A percentile compares a stretch with the other conserved stretches of the same genome.
phyloP scores from a whole-genome alignment of 2,329 filamentous ascomycete species.

The Dothideomycetes sp. region DNA sequence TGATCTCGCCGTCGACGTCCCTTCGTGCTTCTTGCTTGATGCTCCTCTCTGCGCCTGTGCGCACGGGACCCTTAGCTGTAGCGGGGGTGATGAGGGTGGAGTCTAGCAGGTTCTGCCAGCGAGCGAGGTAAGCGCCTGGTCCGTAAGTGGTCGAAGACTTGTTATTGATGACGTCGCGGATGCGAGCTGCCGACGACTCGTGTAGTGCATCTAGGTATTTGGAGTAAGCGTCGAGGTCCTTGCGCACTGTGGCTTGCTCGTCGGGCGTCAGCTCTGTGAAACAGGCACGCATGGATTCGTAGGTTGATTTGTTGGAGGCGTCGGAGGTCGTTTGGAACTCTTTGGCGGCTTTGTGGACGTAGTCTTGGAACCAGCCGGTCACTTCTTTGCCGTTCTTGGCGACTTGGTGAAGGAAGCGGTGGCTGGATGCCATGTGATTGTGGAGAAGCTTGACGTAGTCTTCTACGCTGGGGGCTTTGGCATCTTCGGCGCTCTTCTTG shows the following conservation, averaged over 20 bases:
- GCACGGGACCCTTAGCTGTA: conserved; percentile 38
- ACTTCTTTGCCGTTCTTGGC: conserved; percentile 57
- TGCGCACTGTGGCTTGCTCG: conserved; percentile 35
- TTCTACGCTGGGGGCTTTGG: conserved; percentile 49
- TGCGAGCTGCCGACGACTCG: conserved; percentile 40
- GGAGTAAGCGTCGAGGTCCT: conserved; percentile 48
- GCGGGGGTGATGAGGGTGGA: conserved; percentile 57
- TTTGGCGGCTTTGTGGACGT: conserved; percentile 46
- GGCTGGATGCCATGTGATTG: conserved; percentile 51
- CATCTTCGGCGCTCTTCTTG: conserved; percentile 14
- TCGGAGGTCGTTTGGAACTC: conserved; percentile 37
- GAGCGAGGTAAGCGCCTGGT: conserved; percentile 60
- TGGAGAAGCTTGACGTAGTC: conserved; percentile 60
- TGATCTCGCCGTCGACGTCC: conserved; percentile 22
- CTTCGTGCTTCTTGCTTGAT: conserved; percentile 25
- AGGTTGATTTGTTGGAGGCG: conserved; percentile 10
- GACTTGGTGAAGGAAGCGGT: conserved; percentile 62
- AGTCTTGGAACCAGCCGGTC: conserved; percentile 48
- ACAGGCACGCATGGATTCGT: conserved; percentile 22
- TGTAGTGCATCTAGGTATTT: conserved; percentile 48
- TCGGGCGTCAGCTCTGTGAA: conserved; percentile 37
- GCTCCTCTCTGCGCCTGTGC: conserved; percentile 26
- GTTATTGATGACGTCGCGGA: conserved; percentile 44
- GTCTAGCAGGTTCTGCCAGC: conserved; percentile 63
- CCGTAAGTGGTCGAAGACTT: conserved; percentile 38